A percentile compares a stretch with the other conserved stretches of the same genome.
phyloP scores from a whole-genome alignment of 2,329 filamentous ascomycete genomes.

The Camillea tinctor region DNA sequence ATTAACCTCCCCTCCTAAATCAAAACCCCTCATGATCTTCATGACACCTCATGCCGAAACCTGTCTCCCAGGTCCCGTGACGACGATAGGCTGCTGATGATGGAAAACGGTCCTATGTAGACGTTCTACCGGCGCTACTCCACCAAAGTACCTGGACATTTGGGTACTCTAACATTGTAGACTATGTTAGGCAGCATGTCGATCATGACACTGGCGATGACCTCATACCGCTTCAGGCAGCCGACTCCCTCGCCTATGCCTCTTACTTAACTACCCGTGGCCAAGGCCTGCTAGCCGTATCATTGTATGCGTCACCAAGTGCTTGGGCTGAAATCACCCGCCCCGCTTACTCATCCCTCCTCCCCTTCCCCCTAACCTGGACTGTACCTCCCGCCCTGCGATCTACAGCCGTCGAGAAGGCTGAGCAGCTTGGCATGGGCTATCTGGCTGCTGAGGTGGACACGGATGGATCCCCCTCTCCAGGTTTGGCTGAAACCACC shows the following conservation, averaged over 20 bases:
- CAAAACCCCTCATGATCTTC: conserved; percentile 9
- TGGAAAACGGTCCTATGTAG: conserved; percentile 35
- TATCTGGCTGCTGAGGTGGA: conserved; percentile 61
- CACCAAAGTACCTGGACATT: conserved; percentile 53
- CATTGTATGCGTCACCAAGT: conserved; percentile 83
- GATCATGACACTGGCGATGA: conserved; percentile 39
- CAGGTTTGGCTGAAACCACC: conserved; percentile 32
- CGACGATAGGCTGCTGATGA: conserved; percentile 21
- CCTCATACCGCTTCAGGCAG: conserved; percentile 40
- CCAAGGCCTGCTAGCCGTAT: conserved; percentile 78
- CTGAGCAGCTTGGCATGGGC: conserved; percentile 67
- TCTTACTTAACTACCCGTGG: conserved; percentile 74
- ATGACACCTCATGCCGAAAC: conserved; percentile 6
- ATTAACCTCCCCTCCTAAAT: conserved; percentile 10
- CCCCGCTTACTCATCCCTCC: conserved; percentile 74
- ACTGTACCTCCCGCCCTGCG: conserved; percentile 74
- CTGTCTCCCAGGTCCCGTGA: background rate
- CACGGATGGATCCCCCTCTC: conserved; percentile 31
- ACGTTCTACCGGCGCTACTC: conserved; percentile 54
- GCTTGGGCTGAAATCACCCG: conserved; percentile 80
- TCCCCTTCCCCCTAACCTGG: conserved; percentile 88
- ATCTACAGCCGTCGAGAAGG: conserved; percentile 66
- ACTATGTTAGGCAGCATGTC: conserved; percentile 46
- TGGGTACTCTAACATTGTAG: conserved; percentile 61
- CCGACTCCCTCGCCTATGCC: conserved; percentile 53